Base-by-base conservation (phyloP, 179 eudicot genomes). In the Silene coronaria region DNA sequence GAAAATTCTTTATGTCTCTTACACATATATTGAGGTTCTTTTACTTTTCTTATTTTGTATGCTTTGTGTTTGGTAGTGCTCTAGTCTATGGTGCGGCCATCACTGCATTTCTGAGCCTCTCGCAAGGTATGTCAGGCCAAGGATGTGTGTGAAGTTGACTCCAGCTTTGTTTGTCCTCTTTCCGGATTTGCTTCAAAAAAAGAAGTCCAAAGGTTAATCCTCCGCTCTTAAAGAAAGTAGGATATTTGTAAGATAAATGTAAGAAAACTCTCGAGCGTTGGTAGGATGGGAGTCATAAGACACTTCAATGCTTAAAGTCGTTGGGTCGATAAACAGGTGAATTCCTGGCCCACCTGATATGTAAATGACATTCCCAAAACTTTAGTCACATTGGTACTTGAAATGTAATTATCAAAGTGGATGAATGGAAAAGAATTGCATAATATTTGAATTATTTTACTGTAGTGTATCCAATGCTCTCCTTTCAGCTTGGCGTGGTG, bases 61-160 rank as follows among this genome's bases (percentile, higher is more conserved):
- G 58, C 30, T 65, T 80, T 53, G 11, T 72, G 71, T 48, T 77
- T 75, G 72, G 71, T 82, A 95, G 99, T 81, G 89, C 90, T 68
- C 83, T 95, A 85, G 89, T 89, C 72, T 88, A 90, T 77, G 99
- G 99, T 66, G 95, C 97, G 74, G 88, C 87, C 80, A 92, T 92
- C 79, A 82, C 90, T 75, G 91, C 99, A 24, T 95, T 95, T 72
- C 83, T 92, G 74, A 84, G 89, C 26, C 80, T 95, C 51, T 91
- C 95, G 28, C 86, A 79, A 80, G 87, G 91, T 45, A 95, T 95
- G 96, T 87, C 91, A 1, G 92, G 88, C 76, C 99, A 92, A 79
- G 99, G 99, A 79, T 95, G 99, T 76, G 97, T 89, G 72, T 85
- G 77, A 82, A 53, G 46, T 61, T 6, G 46, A 58, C 42, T 46